These are phyloP conservation scores for Rhizopogon rudus DNA, from an alignment of 768 basidiomycete genomes.

Conservation along the genomic window DNA sequence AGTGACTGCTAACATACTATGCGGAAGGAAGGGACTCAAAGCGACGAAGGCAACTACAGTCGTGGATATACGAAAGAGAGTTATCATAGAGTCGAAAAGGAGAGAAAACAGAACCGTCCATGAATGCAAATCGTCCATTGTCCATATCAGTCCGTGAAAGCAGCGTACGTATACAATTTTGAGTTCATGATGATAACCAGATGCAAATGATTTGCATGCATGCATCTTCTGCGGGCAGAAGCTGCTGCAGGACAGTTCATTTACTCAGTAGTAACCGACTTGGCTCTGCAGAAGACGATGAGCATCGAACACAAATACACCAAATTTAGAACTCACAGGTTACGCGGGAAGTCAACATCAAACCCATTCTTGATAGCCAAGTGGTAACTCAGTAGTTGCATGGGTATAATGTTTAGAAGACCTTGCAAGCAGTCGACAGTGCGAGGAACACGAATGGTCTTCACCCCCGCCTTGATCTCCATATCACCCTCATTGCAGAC, in stretches of 20 bases:
- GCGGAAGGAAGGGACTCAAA: background rate
- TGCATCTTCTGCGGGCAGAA: background rate
- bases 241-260: background rate
- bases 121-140: slow-evolving; percentile 13
- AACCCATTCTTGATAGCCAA: slow-evolving; percentile 93
- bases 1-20: background rate
- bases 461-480: slow-evolving; percentile 63
- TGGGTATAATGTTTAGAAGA: slow-evolving; percentile 91
- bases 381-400: slow-evolving; percentile 95
- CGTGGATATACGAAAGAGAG: background rate
- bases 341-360: slow-evolving; percentile 98
- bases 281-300: slow-evolving; percentile 44
- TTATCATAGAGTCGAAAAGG: background rate
- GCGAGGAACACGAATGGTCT: slow-evolving; percentile 91
- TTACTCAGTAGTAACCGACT: slow-evolving; percentile 75
- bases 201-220: background rate
- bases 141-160: slow-evolving; percentile 7
- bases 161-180: slow-evolving; percentile 8
- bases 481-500: slow-evolving; percentile 93
- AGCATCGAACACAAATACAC: slow-evolving; percentile 5
- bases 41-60: background rate
- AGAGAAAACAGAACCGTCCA: slow-evolving; percentile 10
- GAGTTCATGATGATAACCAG: slow-evolving; percentile 8
- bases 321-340: slow-evolving; percentile 56
- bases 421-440: slow-evolving; percentile 96